Conservation (phyloP, 2,329 filamentous ascomycete species). For the Aspergillus ochraceus region DNA sequence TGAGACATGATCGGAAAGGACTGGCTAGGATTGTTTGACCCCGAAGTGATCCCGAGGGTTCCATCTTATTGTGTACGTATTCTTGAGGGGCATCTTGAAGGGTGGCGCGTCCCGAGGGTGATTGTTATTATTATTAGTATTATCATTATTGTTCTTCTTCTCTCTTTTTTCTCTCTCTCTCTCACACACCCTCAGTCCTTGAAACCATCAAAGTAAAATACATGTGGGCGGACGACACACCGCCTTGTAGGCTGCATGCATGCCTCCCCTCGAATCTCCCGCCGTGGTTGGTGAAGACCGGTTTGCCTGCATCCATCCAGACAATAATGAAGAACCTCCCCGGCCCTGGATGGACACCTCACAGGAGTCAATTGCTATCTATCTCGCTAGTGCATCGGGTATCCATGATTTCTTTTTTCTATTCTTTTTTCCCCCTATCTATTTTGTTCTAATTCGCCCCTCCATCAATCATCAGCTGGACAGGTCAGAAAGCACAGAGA, state of each 20-base stretch:
- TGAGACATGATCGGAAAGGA: neutral
- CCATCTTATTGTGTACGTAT: no score
- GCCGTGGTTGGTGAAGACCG: neutral
- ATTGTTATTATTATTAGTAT: no score
- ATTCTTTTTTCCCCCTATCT: neutral
- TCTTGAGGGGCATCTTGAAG: neutral
- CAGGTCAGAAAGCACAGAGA: slow-evolving; percentile 14
- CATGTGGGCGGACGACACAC: neutral
- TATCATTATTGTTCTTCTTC: no score
- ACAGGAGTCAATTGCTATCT: neutral
- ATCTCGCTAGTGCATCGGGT: neutral
- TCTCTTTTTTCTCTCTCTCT: no score
- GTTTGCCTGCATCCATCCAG: slow-evolving; percentile 12
- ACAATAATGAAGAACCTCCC: neutral
- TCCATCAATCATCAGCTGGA: slow-evolving; percentile 23
- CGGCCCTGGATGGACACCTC: neutral
- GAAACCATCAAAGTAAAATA: neutral
- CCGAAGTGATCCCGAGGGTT: no score
- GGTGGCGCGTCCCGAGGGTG: no score
- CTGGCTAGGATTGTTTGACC: no score
- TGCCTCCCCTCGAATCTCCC: neutral
- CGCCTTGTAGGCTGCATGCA: neutral
- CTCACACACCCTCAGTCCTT: neutral
- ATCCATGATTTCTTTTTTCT: neutral
- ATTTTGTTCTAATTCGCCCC: neutral